phyloP scores from a whole-genome alignment of 2,329 filamentous ascomycete species.

The Microcera coccophila region DNA sequence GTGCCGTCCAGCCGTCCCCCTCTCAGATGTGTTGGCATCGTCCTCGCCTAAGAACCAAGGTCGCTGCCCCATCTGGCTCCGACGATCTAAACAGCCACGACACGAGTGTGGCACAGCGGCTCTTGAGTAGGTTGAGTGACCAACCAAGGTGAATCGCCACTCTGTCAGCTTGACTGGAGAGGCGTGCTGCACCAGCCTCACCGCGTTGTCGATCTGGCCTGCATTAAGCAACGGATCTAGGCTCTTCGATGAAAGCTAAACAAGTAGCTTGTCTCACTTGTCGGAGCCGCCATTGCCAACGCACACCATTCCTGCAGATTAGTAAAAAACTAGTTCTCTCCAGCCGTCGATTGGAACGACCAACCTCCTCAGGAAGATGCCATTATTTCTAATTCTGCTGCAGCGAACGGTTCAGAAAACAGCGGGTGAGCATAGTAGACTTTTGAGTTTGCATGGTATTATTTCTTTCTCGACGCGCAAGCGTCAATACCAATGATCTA shows the following conservation, averaged over 20 bases:
- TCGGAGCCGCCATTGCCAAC: too few species aligned
- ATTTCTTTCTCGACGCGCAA: too few species aligned
- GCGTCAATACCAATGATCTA: slow-evolving; percentile 15
- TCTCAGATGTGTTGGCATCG: neutral
- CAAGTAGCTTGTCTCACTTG: neutral
- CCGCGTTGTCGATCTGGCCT: neutral
- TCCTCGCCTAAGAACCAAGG: neutral
- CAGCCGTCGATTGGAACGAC: too few species aligned
- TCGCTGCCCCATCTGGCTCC: slow-evolving; percentile 2
- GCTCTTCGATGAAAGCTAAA: neutral
- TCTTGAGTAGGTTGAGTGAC: neutral
- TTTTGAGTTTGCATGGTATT: too few species aligned
- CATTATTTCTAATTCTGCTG: too few species aligned
- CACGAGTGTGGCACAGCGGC: neutral
- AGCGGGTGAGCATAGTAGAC: too few species aligned
- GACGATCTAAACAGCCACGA: neutral
- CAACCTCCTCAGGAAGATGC: too few species aligned
- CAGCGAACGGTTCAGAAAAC: too few species aligned
- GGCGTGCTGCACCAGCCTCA: slow-evolving; percentile 5
- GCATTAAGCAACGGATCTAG: neutral
- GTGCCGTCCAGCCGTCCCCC: neutral
- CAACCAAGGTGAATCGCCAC: slow-evolving; percentile 6
- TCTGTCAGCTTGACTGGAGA: slow-evolving; percentile 17
- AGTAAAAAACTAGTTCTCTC: too few species aligned
- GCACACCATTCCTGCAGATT: too few species aligned